Evolutionary conservation across 1,284 basidiomycete species (phyloP), one percentile per base, ranked within the genome.

Genomic region (Pseudomicrostroma phylloplanum): DNA sequence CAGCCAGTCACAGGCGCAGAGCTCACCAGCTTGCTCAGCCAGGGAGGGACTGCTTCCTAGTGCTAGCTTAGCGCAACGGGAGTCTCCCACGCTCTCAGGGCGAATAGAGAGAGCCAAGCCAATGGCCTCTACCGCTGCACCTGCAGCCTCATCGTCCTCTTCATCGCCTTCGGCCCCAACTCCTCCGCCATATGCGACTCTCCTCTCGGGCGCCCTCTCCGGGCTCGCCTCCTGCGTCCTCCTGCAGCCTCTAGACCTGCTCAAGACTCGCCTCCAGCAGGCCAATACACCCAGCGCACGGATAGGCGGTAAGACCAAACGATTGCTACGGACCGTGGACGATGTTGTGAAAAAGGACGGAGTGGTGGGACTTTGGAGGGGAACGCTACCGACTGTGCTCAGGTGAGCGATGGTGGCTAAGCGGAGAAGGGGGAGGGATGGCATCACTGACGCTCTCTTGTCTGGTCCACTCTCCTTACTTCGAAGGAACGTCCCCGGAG

Each of bases 251-350:
- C 72, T 78, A 21, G 77, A 79, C 58, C 60, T 79, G 40, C 71
- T 79, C 48, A 79, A 79, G 59, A 79, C 77, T 1, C 71, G 77
- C 11, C 60, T 79, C 21, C 77, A 79, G 56, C 76, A 79, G 55
- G 55, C 48, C n/a, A 30, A 48, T 15, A 30, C 12, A 25, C 30
- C 21, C 49, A 0, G 21, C 60, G 54, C 17, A 21, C 51, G 23
- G 56, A 63, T 13, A 41, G 62, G 51, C 62, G 65, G 36, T 46
- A 61, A 11, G 53, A 72, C 71, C 15, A 60, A 65, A 25, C 64
- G 67, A 6, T 61, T 76, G 17, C 21, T 69, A 3, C 57, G 51
- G 0, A 68, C 69, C 53, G 65, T 66, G 17, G 49, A 55, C 8
- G 21, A 64, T 23, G 71, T 76, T n/a, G 12, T 74, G 13, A 30